Evolutionary conservation across 78 protist genomes (phyloP).

Genomic region (Tieghemostelium lacteum): DNA sequence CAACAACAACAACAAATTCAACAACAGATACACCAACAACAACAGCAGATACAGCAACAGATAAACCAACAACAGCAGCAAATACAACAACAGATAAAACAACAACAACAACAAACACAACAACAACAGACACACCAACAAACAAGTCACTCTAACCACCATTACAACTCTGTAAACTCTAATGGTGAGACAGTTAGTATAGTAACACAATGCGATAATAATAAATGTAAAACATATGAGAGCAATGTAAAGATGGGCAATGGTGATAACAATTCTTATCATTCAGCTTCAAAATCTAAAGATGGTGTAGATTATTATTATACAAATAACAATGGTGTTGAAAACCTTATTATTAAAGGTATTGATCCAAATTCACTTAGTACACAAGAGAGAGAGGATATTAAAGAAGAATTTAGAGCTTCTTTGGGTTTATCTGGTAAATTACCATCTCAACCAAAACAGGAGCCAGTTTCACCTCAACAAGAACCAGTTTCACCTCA

Average conservation of each 20-base stretch:
- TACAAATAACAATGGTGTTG: slow-evolving; percentile 44
- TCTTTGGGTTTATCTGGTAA: not conserved
- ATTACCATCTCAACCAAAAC: not conserved
- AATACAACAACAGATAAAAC: too few relatives aligned
- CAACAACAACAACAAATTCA: too few relatives aligned
- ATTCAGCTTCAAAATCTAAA: slow-evolving; percentile 12
- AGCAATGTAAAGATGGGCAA: too few relatives aligned
- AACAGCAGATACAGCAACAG: too few relatives aligned
- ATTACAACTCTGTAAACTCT: too few relatives aligned
- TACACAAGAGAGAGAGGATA: not conserved
- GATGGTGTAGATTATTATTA: slow-evolving; percentile 39
- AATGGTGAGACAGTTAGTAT: too few relatives aligned
- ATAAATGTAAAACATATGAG: not conserved
- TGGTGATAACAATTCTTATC: not conserved
- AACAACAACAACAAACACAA: too few relatives aligned
- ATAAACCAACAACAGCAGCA: too few relatives aligned
- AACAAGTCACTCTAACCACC: too few relatives aligned
- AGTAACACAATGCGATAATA: not conserved
- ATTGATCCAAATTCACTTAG: slow-evolving; percentile 4
- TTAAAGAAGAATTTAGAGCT: slow-evolving; percentile 11
- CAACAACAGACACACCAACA: too few relatives aligned
- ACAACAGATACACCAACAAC: too few relatives aligned
- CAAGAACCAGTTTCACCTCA: too few relatives aligned
- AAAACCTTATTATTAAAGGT: slow-evolving; percentile 13
- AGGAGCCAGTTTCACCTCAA: not conserved